Percentiles rank a stretch among this genome's conserved stretches.
Evolutionary conservation across 2,329 filamentous ascomycete species (phyloP).

Genomic region (Nemania sp.): DNA sequence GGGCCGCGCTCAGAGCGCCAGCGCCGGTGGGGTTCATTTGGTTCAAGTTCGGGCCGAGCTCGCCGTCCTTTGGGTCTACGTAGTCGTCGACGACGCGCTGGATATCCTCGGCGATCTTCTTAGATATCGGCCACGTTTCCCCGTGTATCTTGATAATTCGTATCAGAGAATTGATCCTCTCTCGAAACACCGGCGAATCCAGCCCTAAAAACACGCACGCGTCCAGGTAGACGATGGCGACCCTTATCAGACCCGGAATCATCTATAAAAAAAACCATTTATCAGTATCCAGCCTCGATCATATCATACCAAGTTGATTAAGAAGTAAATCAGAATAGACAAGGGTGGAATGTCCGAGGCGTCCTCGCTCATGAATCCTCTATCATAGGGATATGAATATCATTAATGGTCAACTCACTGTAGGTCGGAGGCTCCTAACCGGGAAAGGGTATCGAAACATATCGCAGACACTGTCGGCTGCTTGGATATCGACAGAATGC

Average conservation of each 20-base stretch:
- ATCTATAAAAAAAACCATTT: constrained; percentile 16
- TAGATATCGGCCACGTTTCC: constrained; percentile 43
- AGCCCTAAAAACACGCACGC: constrained; percentile 42
- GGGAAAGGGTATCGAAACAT: constrained; percentile 41
- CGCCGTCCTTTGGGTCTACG: constrained; percentile 13
- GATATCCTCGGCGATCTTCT: constrained; percentile 43
- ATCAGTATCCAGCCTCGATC: neutral
- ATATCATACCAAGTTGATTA: too few species aligned
- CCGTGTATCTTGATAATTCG: constrained; percentile 41
- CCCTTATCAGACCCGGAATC: constrained; percentile 32
- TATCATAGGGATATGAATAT: neutral
- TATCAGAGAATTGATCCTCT: constrained; percentile 40
- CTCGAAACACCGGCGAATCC: constrained; percentile 40
- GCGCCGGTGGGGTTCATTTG: constrained; percentile 3
- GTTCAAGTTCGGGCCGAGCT: neutral
- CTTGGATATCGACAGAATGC: constrained; percentile 40
- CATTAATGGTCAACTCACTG: constrained; percentile 15
- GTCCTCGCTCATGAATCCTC: neutral
- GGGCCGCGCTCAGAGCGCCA: neutral
- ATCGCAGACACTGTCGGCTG: constrained; percentile 40
- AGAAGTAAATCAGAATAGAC: neutral
- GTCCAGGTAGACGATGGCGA: constrained; percentile 41
- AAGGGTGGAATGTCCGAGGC: neutral
- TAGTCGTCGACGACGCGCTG: constrained; percentile 37
- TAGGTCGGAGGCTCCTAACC: constrained; percentile 36